Percentiles rank a stretch among this genome's conserved stretches.
These are phyloP conservation scores for Backusella parvicylindrica DNA, from an alignment of 192 early-diverging fungal species.

Conservation along the genomic window DNA sequence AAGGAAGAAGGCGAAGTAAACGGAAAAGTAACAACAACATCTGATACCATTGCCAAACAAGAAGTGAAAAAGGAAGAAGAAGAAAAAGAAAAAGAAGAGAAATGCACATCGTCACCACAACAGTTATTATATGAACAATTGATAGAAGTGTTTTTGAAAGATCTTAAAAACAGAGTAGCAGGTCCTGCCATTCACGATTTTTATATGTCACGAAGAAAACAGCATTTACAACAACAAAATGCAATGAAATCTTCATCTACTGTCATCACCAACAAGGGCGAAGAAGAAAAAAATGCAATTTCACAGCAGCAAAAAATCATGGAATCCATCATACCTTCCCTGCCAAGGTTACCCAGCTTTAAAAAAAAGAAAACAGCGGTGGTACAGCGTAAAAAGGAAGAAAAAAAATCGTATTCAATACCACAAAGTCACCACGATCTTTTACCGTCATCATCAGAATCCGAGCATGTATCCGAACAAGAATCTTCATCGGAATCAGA, in stretches of 20 bases:
- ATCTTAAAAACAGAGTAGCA: constrained; percentile 48
- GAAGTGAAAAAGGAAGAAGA: not conserved
- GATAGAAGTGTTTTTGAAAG: constrained; percentile 50
- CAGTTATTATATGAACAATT: constrained; percentile 44
- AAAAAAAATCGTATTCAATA: not conserved
- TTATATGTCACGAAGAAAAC: constrained; percentile 27
- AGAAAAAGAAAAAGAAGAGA: not conserved
- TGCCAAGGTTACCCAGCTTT: not conserved
- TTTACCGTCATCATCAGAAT: not conserved
- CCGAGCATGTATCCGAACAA: not conserved
- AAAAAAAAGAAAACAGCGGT: not conserved
- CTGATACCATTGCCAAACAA: not conserved
- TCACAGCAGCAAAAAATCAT: constrained; percentile 2
- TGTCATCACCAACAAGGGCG: not conserved
- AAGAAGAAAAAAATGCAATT: not conserved
- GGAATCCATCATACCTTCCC: not conserved
- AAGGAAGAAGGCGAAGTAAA: not conserved
- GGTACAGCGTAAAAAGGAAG: not conserved
- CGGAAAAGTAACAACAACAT: not conserved
- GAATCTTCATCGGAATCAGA: constrained; percentile 18
- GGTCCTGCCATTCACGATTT: constrained; percentile 50
- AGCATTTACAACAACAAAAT: constrained; percentile 15
- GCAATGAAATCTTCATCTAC: not conserved
- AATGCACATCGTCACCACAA: constrained; percentile 17
- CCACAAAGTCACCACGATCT: not conserved